These are phyloP conservation scores for Candida taoyuanica DNA, from an alignment of 805 yeast species.

Conservation along the genomic window DNA sequence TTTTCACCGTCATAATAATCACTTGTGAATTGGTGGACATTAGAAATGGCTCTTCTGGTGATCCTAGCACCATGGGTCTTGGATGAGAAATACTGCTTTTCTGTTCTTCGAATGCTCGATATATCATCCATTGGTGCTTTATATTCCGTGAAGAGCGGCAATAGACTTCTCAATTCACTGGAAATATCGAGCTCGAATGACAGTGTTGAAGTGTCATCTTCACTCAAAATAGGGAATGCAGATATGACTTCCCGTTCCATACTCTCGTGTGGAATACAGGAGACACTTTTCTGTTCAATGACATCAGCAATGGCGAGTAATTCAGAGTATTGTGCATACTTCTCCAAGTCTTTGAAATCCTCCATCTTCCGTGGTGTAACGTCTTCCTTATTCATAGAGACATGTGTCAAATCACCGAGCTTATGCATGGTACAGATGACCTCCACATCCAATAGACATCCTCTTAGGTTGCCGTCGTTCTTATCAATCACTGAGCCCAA, in stretches of 20 bases:
- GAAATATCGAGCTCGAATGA: constrained; percentile 39
- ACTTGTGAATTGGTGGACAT: constrained; percentile 5
- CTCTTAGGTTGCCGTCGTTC: constrained; percentile 40
- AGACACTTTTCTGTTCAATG: constrained; percentile 7
- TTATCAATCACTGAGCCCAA: constrained; percentile 28
- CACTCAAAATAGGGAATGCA: constrained; percentile 34
- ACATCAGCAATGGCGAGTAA: constrained; percentile 15
- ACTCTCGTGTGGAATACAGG: constrained; percentile 14
- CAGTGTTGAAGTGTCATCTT: constrained; percentile 27
- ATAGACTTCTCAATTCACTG: constrained; percentile 1
- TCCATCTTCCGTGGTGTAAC: background rate
- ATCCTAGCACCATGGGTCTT: constrained; percentile 13
- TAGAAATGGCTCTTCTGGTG: constrained; percentile 14
- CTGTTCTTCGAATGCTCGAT: constrained; percentile 9
- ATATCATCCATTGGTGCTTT: background rate
- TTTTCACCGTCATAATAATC: constrained; percentile 7
- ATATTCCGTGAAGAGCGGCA: constrained; percentile 10
- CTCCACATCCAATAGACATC: constrained; percentile 43
- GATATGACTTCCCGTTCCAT: constrained; percentile 32
- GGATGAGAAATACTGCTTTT: constrained; percentile 13
- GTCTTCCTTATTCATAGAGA: background rate
- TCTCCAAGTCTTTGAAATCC: constrained; percentile 2
- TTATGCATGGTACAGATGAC: constrained; percentile 27
- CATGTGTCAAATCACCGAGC: background rate
- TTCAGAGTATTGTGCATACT: constrained; percentile 4